These are phyloP conservation scores for Lachancea nothofagi DNA, from an alignment of 805 yeast species.

Conservation along the genomic window DNA sequence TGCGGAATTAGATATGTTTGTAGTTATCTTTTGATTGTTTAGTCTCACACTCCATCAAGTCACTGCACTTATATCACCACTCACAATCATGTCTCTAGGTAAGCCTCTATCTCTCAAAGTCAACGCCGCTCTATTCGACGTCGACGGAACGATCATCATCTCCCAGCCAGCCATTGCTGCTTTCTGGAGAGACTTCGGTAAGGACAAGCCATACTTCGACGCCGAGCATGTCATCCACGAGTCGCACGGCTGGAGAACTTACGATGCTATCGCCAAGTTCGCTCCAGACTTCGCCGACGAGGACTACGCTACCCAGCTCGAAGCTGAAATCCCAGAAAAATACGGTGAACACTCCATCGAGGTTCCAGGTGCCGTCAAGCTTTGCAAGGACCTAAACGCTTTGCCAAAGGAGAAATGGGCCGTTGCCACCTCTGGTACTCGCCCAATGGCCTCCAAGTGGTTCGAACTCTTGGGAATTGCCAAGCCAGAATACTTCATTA, in stretches of 20 bases:
- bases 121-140: constrained; percentile 63
- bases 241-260: constrained; percentile 80
- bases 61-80: background rate
- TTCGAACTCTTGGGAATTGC: constrained; percentile 55
- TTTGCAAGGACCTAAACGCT: constrained; percentile 49
- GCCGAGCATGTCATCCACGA: constrained; percentile 66
- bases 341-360: constrained; percentile 70
- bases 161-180: constrained; percentile 79
- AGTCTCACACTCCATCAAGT: too few relatives aligned
- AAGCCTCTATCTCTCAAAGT: constrained; percentile 33
- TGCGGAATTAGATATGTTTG: too few relatives aligned
- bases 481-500: constrained; percentile 70
- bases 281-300: constrained; percentile 69
- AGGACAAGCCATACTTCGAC: constrained; percentile 60
- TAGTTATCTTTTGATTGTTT: too few relatives aligned
- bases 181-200: constrained; percentile 73
- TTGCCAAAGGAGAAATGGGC: constrained; percentile 67
- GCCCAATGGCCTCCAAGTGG: constrained; percentile 74
- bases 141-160: constrained; percentile 82
- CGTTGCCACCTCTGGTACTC: constrained; percentile 80
- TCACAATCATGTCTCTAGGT: constrained; percentile 13
- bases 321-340: constrained; percentile 62
- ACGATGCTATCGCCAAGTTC: constrained; percentile 67
- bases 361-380: constrained; percentile 68
- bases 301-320: constrained; percentile 60